Evolutionary conservation across 2,329 filamentous ascomycete genomes (phyloP).

Genomic region (Fusarium tanahbumbuense): DNA sequence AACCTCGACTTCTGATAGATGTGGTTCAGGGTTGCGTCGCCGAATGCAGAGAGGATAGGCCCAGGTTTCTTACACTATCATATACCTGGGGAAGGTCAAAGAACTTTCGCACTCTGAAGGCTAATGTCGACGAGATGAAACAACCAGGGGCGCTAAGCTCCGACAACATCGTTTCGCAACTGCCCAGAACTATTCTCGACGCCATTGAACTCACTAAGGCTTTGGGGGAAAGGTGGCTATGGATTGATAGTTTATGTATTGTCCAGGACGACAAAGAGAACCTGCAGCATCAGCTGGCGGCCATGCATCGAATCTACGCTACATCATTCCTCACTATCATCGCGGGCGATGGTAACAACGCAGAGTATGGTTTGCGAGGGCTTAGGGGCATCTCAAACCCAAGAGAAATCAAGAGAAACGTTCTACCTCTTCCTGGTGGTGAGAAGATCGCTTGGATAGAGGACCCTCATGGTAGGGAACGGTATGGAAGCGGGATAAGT

Average conservation of each 20-base stretch:
- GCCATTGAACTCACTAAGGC: neutral
- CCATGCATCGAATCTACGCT: neutral
- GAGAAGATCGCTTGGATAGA: neutral
- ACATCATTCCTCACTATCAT: neutral
- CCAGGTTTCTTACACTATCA: neutral
- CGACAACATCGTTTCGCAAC: fast-evolving
- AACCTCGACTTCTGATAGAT: neutral
- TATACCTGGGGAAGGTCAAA: neutral
- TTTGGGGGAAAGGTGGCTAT: neutral
- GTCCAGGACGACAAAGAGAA: neutral
- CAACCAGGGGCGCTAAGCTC: neutral
- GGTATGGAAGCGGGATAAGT: fast-evolving
- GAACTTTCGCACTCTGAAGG: neutral
- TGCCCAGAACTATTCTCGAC: neutral
- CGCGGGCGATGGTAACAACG: neutral
- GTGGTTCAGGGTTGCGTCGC: neutral
- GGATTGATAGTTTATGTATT: neutral
- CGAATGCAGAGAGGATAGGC: neutral
- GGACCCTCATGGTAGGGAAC: fast-evolving
- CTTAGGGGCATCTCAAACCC: neutral
- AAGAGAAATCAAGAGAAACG: neutral
- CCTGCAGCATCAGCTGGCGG: neutral
- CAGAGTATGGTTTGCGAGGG: neutral
- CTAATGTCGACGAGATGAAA: neutral
- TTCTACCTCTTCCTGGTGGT: neutral